Evolutionary conservation across 768 basidiomycete species (phyloP).

Genomic region (Auricularia sp.): DNA sequence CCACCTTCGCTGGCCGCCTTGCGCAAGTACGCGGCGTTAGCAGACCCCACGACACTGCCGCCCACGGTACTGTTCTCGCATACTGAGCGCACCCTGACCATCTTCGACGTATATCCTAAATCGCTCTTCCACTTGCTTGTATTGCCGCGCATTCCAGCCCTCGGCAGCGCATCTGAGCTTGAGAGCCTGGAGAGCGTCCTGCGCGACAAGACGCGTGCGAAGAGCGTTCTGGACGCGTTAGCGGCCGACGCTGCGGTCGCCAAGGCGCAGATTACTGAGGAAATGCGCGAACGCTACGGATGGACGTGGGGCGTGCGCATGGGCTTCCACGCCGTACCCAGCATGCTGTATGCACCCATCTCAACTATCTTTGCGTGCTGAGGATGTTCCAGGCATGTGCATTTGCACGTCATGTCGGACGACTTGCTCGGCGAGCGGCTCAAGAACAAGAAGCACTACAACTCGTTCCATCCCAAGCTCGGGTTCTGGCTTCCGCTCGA

Average conservation of each 20-base stretch:
- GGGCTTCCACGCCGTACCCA: constrained; percentile 80
- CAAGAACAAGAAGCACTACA: constrained; percentile 87
- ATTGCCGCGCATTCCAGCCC: constrained; percentile 43
- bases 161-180: constrained; percentile 29
- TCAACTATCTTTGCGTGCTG: neutral
- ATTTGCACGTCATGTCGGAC: constrained; percentile 76
- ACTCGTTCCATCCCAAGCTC: constrained; percentile 71
- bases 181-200: constrained; percentile 47
- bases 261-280: constrained; percentile 55
- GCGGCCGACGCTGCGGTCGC: constrained; percentile 45
- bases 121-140: constrained; percentile 82
- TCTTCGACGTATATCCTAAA: constrained; percentile 74
- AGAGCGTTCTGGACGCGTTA: constrained; percentile 41
- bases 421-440: constrained; percentile 60
- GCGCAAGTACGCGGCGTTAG: constrained; percentile 45
- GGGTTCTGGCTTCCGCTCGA: constrained; percentile 76
- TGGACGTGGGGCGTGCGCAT: constrained; percentile 69
- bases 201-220: constrained; percentile 42
- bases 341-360: constrained; percentile 57
- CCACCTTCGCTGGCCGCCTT: constrained; percentile 35
- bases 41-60: constrained; percentile 44
- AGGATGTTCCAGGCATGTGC: constrained; percentile 48
- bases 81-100: constrained; percentile 44
- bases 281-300: constrained; percentile 68
- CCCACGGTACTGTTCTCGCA: constrained; percentile 49